These are phyloP conservation scores for Sugiyamaella boreocaroliniensis DNA, from an alignment of 805 yeast species.

Conservation along the genomic window DNA sequence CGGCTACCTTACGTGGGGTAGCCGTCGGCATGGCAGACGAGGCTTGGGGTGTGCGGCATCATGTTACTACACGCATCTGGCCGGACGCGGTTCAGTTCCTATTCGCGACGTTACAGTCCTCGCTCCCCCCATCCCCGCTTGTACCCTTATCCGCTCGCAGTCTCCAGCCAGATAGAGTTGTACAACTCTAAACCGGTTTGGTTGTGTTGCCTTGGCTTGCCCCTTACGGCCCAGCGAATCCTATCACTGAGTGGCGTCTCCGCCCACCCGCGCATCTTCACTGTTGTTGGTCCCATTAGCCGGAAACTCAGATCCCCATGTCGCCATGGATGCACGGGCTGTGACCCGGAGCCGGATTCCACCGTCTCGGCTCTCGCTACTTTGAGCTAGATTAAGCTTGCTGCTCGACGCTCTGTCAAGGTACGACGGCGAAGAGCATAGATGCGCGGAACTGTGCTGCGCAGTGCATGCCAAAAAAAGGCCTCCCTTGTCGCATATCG, in stretches of 20 bases:
- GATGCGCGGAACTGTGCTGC: neutral
- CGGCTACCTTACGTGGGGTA: too few relatives aligned
- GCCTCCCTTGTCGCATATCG: too few relatives aligned
- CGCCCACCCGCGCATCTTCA: too few relatives aligned
- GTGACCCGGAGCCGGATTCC: neutral
- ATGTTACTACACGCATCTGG: too few relatives aligned
- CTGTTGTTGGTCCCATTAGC: too few relatives aligned
- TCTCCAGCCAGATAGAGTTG: neutral
- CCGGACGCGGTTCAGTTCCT: too few relatives aligned
- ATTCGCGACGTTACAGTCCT: too few relatives aligned
- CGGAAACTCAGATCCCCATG: neutral
- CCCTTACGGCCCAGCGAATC: too few relatives aligned
- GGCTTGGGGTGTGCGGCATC: too few relatives aligned
- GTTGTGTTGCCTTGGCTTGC: too few relatives aligned
- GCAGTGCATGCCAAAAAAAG: neutral
- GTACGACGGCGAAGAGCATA: neutral
- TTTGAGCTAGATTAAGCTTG: neutral
- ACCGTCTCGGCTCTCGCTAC: neutral
- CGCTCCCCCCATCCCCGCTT: neutral
- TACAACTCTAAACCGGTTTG: neutral
- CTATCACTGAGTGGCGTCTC: too few relatives aligned
- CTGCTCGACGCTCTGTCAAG: neutral
- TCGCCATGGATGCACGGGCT: neutral
- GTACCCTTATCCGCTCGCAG: neutral
- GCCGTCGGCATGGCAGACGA: too few relatives aligned